Base-by-base conservation (phyloP, 2,329 filamentous ascomycete species). In the Fusarium sp. region DNA sequence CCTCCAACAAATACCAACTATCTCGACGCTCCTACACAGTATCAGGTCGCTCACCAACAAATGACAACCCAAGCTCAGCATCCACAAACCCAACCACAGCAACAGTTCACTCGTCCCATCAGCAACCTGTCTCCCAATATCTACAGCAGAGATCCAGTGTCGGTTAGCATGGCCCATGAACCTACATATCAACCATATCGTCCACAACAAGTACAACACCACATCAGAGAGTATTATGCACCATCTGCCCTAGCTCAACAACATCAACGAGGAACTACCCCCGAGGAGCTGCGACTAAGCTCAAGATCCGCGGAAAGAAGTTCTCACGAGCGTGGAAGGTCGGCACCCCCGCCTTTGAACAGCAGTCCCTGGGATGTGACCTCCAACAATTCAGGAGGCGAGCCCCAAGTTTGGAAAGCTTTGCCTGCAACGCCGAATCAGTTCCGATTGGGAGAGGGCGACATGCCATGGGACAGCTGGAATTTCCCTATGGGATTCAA, bases 341-440 rank as follows among this genome's bases (percentile, higher is more conserved):
- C 86, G 7, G 86, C 86, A 12, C 86, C 86, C 20, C 85, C 86
- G 6, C 84, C 84, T 0, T 78, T 85, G 50, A 85, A 84, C 51
- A 83, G 84, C 28, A 85, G 82, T 62, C 85, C 84, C 2, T 87
- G 86, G 86, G 83, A 86, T 61, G 79, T 81, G 10, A 78, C 79
- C 24, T 74, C 79, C 8, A 78, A 78, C 35, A 58, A 74, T 45
- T 57, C 53, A 35, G 67, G 42, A 56, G 76, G 71, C 28, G 73
- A 72, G 30, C 68, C 45, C 39, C 68, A 82, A 45, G 51, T 81
- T 31, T 83, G 81, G 81, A 87, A 87, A 67, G 82, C 82, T 13
- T 67, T 88, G 48, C 85, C 86, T 9, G 74, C 80, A 36, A 75
- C 78, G 26, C 82, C 83, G 15, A 78, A 77, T 51, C 76, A 80